These are phyloP conservation scores for Telopea speciosissima DNA, from an alignment of 177 flowering plant species.

Conservation along the genomic window DNA sequence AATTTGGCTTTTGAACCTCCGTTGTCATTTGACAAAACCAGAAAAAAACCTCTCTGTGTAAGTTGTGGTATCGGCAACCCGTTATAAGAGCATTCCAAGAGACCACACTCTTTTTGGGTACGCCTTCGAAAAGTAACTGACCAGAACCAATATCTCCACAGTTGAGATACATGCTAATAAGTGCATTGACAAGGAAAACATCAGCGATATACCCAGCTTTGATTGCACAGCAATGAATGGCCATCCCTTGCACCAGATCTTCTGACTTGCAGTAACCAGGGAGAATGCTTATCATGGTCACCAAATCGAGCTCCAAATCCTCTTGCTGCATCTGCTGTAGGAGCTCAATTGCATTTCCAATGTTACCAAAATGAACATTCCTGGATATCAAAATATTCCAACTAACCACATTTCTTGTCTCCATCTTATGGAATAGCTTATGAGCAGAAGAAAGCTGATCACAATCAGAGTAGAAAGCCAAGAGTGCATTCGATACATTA, in stretches of 20 bases:
- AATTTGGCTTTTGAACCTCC: slow-evolving; percentile 40
- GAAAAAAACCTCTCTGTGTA: slow-evolving; percentile 25
- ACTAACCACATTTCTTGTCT: slow-evolving; percentile 18
- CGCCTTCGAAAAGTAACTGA: slow-evolving; percentile 30
- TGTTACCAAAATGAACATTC: slow-evolving; percentile 29
- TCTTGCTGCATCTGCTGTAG: slow-evolving; percentile 43
- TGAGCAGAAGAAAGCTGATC: slow-evolving; percentile 8
- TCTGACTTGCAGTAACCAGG: slow-evolving; percentile 25
- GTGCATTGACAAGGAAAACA: slow-evolving; percentile 43
- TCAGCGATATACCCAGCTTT: slow-evolving; percentile 31
- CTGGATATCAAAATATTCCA: slow-evolving; percentile 41
- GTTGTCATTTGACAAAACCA: slow-evolving; percentile 35
- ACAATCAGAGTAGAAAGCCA: slow-evolving; percentile 20
- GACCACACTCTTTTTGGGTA: slow-evolving; percentile 36
- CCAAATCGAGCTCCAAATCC: slow-evolving; percentile 32
- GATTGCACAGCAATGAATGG: slow-evolving; percentile 41
- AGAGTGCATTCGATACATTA: slow-evolving; percentile 21
- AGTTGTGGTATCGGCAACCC: slow-evolving; percentile 32
- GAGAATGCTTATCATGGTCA: slow-evolving; percentile 44
- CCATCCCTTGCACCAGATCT: slow-evolving; percentile 31
- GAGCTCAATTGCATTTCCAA: slow-evolving; percentile 16
- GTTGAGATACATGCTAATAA: slow-evolving; percentile 50
- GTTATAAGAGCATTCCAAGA: slow-evolving; percentile 65
- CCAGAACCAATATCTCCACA: slow-evolving; percentile 41
- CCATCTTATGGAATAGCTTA: slow-evolving; percentile 15